Evolutionary conservation across 2,329 filamentous ascomycete species (phyloP).

Genomic region (Aspergillus quadrilineatus): DNA sequence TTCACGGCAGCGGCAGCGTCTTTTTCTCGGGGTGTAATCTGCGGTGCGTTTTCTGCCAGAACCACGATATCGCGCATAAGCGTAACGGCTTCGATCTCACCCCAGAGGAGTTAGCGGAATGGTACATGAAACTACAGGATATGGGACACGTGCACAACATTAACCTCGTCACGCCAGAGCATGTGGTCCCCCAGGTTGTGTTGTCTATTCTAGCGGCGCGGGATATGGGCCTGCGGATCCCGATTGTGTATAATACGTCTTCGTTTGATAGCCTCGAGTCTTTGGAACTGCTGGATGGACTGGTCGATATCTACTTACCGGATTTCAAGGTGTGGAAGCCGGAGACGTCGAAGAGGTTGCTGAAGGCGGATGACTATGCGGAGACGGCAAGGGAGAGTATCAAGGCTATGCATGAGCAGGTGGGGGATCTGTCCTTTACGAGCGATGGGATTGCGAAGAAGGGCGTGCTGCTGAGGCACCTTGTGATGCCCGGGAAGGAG

Average conservation of each 20-base stretch:
- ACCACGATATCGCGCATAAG: conserved; percentile 79
- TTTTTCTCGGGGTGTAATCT: conserved; percentile 79
- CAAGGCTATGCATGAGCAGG: conserved; percentile 75
- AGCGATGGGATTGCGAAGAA: conserved; percentile 76
- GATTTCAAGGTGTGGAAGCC: conserved; percentile 82
- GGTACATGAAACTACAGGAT: conserved; percentile 80
- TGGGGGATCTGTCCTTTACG: conserved; percentile 80
- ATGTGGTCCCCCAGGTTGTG: conserved; percentile 80
- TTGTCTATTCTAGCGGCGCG: conserved; percentile 72
- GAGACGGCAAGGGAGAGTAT: conserved; percentile 72
- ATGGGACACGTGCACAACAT: conserved; percentile 85
- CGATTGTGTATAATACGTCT: conserved; percentile 82
- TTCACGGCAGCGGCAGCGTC: conserved; percentile 75
- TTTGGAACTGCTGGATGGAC: conserved; percentile 69
- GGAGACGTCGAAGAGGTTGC: conserved; percentile 64
- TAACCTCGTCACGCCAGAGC: conserved; percentile 82
- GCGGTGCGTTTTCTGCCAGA: conserved; percentile 74
- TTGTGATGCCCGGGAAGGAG: conserved; percentile 81
- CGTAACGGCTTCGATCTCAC: conserved; percentile 77
- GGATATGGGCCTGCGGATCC: conserved; percentile 67
- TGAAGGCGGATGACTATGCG: conserved; percentile 77
- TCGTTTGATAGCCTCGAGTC: conserved; percentile 75
- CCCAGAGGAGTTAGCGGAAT: conserved; percentile 74
- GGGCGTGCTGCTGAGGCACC: conserved; percentile 72
- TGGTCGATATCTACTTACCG: conserved; percentile 83